Conservation (phyloP, 1,284 basidiomycete genomes). For the Melampsora occidentalis region DNA sequence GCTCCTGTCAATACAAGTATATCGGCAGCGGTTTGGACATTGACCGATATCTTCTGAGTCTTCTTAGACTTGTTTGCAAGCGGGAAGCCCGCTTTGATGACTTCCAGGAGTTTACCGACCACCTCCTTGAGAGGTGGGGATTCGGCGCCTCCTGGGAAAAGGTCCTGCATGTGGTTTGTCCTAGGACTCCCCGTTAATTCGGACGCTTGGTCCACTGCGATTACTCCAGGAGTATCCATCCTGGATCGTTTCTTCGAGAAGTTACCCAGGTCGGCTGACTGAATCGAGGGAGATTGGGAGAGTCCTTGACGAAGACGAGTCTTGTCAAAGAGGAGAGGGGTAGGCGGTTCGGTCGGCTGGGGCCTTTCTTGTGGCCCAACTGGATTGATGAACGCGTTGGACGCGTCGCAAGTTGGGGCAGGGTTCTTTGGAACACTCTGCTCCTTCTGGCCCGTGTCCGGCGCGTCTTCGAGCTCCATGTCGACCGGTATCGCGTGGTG, state of each 20-base stretch:
- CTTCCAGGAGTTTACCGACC: not conserved
- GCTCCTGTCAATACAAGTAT: not conserved
- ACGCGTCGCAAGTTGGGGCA: too few species aligned
- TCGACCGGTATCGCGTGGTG: too few species aligned
- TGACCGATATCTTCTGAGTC: not conserved
- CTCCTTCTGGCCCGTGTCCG: too few species aligned
- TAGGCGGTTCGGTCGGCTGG: too few species aligned
- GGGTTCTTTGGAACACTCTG: too few species aligned
- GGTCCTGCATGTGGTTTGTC: not conserved
- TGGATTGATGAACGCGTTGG: too few species aligned
- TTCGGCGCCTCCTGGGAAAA: not conserved
- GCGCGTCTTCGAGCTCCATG: too few species aligned
- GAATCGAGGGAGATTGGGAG: not conserved
- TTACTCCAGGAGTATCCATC: not conserved
- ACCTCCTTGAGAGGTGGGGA: not conserved
- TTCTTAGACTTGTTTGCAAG: not conserved
- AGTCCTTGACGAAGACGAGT: not conserved
- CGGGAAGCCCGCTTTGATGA: too few species aligned
- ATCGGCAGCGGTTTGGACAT: not conserved
- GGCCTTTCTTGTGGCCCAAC: too few species aligned
- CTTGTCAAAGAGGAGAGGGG: not conserved
- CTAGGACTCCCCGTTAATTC: not conserved
- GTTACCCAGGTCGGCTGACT: not conserved
- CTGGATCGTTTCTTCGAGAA: not conserved
- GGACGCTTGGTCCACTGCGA: too few species aligned